Evolutionary conservation across 176 grass and related monocot species (phyloP).

Genomic region (Elymus sibiricus): DNA sequence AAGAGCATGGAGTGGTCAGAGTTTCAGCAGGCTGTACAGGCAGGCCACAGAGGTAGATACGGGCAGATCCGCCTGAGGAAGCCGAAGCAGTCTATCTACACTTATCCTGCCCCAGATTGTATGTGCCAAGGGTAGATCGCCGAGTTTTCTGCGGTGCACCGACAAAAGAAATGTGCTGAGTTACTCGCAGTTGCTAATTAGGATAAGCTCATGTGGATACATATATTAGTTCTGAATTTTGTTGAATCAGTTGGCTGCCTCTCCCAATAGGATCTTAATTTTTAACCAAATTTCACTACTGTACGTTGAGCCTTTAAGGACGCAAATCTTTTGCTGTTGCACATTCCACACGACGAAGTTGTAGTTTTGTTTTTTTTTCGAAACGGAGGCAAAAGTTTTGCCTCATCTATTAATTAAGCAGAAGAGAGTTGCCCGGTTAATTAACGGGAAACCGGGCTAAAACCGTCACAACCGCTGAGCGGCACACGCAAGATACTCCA

Average conservation of each 20-base stretch:
- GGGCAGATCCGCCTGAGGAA: slow-evolving; percentile 87
- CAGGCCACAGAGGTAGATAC: slow-evolving; percentile 76
- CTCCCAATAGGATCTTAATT: background rate
- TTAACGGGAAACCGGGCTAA: too few species aligned
- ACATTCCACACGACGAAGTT: background rate
- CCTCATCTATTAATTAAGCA: too few species aligned
- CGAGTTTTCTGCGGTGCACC: background rate
- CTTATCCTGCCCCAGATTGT: slow-evolving; percentile 94
- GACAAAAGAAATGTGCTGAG: background rate
- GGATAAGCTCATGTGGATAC: background rate
- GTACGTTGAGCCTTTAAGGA: background rate
- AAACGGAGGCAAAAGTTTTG: too few species aligned
- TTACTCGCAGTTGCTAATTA: background rate
- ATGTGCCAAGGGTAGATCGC: slow-evolving; percentile 63
- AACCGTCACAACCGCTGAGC: too few species aligned
- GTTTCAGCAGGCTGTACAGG: slow-evolving; percentile 61
- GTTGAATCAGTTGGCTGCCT: background rate
- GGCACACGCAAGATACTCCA: too few species aligned
- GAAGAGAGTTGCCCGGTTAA: too few species aligned
- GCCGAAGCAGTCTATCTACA: slow-evolving; percentile 79
- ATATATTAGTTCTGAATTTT: background rate
- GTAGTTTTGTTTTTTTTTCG: slow-evolving; percentile 13
- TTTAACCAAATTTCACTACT: background rate
- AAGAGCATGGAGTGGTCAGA: slow-evolving; percentile 74
- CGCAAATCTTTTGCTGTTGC: background rate